Percentiles rank a stretch among this genome's conserved stretches.
phyloP scores from a whole-genome alignment of 1,284 basidiomycete species.

The Lentinula novae-zelandiae region DNA sequence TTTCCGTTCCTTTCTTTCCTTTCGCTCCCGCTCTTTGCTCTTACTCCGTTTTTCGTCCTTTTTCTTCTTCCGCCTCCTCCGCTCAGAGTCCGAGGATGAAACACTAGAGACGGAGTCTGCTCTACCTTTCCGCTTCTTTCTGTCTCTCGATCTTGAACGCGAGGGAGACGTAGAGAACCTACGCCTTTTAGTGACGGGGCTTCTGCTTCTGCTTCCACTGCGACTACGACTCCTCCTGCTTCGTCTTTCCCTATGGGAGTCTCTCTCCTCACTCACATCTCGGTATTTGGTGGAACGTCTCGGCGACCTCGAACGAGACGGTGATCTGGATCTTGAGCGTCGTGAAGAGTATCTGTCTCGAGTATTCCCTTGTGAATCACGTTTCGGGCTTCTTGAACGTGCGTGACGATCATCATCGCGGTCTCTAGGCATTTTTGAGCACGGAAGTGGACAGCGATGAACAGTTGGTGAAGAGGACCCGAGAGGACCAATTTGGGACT shows the following conservation, averaged over 20 bases:
- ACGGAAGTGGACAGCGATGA: background rate
- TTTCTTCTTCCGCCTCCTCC: conserved; percentile 37
- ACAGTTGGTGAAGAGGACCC: too few species aligned
- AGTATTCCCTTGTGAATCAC: background rate
- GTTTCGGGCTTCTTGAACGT: conserved; percentile 5
- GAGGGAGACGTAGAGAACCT: conserved; percentile 21
- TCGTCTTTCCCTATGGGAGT: conserved; percentile 6
- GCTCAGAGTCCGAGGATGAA: conserved; percentile 35
- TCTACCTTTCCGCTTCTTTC: conserved; percentile 27
- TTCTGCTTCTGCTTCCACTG: conserved; percentile 17
- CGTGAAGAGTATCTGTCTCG: conserved; percentile 2
- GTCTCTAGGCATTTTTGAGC: background rate
- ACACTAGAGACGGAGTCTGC: conserved; percentile 26
- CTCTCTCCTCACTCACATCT: background rate
- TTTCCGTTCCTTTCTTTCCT: conserved; percentile 61
- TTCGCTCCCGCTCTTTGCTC: conserved; percentile 37
- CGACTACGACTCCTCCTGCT: conserved; percentile 12
- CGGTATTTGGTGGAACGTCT: background rate
- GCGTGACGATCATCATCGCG: background rate
- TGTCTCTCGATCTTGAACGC: conserved; percentile 23
- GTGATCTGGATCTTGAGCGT: conserved; percentile 9
- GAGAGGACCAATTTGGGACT: too few species aligned
- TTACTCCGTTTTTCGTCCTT: conserved; percentile 41
- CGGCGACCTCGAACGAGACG: background rate
- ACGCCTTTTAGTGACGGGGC: conserved; percentile 14